Evolutionary conservation across 495 filamentous ascomycete species (phyloP).

Genomic region (Penicillium pulvis): DNA sequence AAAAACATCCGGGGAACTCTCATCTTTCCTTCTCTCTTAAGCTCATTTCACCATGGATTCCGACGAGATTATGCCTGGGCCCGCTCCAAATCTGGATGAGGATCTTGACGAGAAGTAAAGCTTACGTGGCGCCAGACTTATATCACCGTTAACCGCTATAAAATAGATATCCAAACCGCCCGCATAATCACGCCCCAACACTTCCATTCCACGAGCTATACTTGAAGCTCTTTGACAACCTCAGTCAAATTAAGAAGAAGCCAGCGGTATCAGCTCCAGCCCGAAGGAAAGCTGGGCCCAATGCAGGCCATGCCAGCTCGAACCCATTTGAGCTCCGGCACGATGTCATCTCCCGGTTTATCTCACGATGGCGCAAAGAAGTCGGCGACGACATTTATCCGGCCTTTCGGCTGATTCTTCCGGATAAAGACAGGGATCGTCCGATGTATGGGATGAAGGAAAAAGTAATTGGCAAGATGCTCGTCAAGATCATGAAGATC

Average conservation of each 20-base stretch:
- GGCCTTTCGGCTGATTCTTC: conserved; percentile 87
- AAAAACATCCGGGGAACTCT: conserved; percentile 25
- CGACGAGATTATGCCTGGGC: conserved; percentile 42
- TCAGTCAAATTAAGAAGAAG: conserved; percentile 82
- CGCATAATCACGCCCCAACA: conserved; percentile 75
- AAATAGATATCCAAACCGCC: conserved; percentile 78
- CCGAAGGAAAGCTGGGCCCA: conserved; percentile 46
- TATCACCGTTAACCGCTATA: conserved; percentile 26
- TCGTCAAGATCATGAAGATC: conserved; percentile 92
- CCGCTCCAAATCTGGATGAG: conserved; percentile 33
- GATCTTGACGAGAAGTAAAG: conserved; percentile 68
- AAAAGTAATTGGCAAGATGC: conserved; percentile 80
- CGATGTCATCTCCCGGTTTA: conserved; percentile 87
- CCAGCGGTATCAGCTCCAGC: conserved; percentile 52
- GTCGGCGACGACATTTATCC: conserved; percentile 94
- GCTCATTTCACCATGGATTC: conserved; percentile 42
- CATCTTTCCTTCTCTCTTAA: conserved; percentile 24
- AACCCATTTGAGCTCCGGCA: conserved; percentile 82
- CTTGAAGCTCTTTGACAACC: conserved; percentile 77
- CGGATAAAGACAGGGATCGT: conserved; percentile 89
- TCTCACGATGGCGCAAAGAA: conserved; percentile 82
- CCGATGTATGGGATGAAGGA: conserved; percentile 96
- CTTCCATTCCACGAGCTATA: conserved; percentile 84
- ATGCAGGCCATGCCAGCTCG: conserved; percentile 52
- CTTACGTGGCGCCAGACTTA: background rate